phyloP scores from a whole-genome alignment of 2,329 filamentous ascomycete genomes.

The Thelonectria discophora region DNA sequence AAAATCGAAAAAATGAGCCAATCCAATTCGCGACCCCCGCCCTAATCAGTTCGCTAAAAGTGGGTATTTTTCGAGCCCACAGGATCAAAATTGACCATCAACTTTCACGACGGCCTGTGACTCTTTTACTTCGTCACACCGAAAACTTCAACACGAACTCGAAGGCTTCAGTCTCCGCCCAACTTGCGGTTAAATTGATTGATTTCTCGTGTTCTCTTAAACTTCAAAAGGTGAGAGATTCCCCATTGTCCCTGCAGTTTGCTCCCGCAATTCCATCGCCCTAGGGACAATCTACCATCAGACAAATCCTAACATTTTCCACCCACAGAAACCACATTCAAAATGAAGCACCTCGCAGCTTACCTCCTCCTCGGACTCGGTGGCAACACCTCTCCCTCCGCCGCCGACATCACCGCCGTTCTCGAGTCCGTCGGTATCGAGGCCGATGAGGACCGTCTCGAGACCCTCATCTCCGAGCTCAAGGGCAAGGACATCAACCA shows the following conservation, averaged over 20 bases:
- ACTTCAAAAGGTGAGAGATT: slow-evolving; percentile 48
- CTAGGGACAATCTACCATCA: not conserved
- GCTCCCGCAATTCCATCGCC: slow-evolving; percentile 9
- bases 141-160: slow-evolving; percentile 70
- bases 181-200: slow-evolving; percentile 99
- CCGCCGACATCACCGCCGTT: slow-evolving; percentile 85
- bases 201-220: slow-evolving; percentile 83
- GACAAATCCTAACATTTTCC: slow-evolving; percentile 28
- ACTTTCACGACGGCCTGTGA: slow-evolving; percentile 37
- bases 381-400: slow-evolving; percentile 90
- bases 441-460: slow-evolving; percentile 86
- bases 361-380: slow-evolving; percentile 96
- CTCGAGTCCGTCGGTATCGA: slow-evolving; percentile 96
- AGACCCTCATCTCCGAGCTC: slow-evolving; percentile 88
- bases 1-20: not conserved
- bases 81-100: slow-evolving; percentile 45
- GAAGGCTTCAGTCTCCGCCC: slow-evolving; percentile 99
- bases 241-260: not conserved
- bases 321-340: slow-evolving; percentile 57
- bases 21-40: slow-evolving; percentile 37
- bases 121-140: slow-evolving; percentile 45
- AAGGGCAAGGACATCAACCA: slow-evolving; percentile 92
- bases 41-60: slow-evolving; percentile 33
- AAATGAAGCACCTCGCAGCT: slow-evolving; percentile 99
- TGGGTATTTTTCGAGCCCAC: slow-evolving; percentile 44